phyloP scores from a whole-genome alignment of 2,329 filamentous ascomycete species.

The Trichoderma gracile region DNA sequence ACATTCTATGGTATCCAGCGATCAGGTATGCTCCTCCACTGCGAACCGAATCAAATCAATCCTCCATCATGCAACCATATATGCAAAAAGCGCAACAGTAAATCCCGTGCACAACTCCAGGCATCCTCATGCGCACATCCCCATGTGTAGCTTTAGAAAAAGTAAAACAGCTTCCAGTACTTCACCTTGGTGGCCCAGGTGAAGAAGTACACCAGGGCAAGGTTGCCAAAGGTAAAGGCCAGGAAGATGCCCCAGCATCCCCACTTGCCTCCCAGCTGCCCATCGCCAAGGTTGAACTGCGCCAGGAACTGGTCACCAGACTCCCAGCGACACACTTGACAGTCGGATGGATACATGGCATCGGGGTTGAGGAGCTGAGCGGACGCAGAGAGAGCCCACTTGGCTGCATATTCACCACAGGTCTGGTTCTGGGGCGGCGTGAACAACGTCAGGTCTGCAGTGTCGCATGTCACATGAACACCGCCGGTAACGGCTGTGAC shows the following conservation, averaged over 20 bases:
- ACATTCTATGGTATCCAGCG: no score
- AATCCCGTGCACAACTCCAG: no score
- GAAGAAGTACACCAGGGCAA: background rate
- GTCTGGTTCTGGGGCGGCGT: constrained; percentile 53
- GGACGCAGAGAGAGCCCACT: no score
- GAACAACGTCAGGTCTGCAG: constrained; percentile 54
- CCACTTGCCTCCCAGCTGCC: background rate
- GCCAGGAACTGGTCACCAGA: background rate
- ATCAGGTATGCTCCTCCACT: no score
- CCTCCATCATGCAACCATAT: no score
- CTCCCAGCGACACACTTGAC: background rate
- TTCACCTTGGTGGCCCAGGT: background rate
- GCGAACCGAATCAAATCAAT: no score
- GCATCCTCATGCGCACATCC: no score
- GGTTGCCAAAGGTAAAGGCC: background rate
- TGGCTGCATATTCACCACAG: constrained; percentile 53
- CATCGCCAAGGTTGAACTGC: background rate
- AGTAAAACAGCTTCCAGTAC: background rate
- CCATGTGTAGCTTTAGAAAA: background rate
- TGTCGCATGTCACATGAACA: constrained; percentile 47
- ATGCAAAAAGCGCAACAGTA: no score
- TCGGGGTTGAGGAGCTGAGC: no score
- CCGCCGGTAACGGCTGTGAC: constrained; percentile 54
- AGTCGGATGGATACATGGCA: background rate
- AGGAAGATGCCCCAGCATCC: constrained; percentile 2